Evolutionary conservation across 257 asterid genomes (phyloP), one percentile per base, ranked within the genome.

Genomic region (Penstemon newberryi): DNA sequence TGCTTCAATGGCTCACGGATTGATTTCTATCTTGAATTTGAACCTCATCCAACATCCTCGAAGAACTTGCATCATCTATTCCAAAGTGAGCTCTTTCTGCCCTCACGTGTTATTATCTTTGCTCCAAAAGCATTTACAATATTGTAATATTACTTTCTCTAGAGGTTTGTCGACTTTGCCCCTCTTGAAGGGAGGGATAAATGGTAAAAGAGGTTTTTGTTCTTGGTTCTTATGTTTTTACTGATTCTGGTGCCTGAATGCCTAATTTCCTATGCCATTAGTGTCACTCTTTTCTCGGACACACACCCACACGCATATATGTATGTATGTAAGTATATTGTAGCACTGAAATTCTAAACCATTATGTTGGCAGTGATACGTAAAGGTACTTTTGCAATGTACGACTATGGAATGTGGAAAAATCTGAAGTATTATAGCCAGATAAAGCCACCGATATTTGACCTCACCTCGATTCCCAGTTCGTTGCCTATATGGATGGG

Each of bases 401-500:
- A 87, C 60, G 97, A 90, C 78, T 87, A 93, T 5, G 99, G 99
- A 69, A 50, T 52, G 36, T 87, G 80, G 96, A 93, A 78, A 71
- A 93, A 93, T 75, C 45, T 88, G 58, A 64, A 38, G 77, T 77
- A 67, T 60, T 93, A 93, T 77, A 85, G 88, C 65, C 88, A 77
- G 63, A 33, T 56, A 74, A 75, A 77, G 71, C 99, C 97, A 67
- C 99, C 99, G 7, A 56, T 42, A 5, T 93, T 93, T 64, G 92
- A 90, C 65, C 81, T 93, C 54, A 67, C 86, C 78, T 66, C 75
- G 49, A 90, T 90, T 40, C 97, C 99, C 18, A 81, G 80, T 58
- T 73, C 96, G 7, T 68, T 88, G 79, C 96, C 99, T 12, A 70
- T 93, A 15, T 93, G 99, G 99, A 86, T 88, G 92, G 96, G 89